These are phyloP conservation scores for Termitomyces sp. DNA, from an alignment of 768 basidiomycete species.

Conservation along the genomic window DNA sequence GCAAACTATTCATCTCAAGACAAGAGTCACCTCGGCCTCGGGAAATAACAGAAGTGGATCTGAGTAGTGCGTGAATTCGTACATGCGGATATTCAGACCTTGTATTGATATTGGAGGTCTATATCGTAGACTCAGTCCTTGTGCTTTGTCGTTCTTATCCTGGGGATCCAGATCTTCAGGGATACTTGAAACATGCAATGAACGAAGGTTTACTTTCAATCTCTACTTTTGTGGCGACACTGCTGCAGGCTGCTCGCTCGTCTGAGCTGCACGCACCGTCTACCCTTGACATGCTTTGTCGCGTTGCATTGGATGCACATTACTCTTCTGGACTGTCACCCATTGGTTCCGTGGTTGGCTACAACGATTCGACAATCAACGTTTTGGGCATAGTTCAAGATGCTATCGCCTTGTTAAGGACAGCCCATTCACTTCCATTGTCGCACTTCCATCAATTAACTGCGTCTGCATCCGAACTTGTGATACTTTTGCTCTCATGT, in stretches of 20 bases:
- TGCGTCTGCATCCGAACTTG: slow-evolving; percentile 57
- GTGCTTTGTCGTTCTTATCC: slow-evolving; percentile 63
- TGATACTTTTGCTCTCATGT: slow-evolving; percentile 56
- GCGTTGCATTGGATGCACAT: slow-evolving; percentile 58
- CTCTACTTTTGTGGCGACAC: slow-evolving; percentile 55
- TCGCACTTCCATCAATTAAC: slow-evolving; percentile 56
- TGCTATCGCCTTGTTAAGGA: slow-evolving; percentile 52
- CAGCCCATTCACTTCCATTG: slow-evolving; percentile 48
- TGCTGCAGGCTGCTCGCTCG: slow-evolving; percentile 64
- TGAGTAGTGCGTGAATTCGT: slow-evolving; percentile 51
- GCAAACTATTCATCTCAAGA: slow-evolving; percentile 56
- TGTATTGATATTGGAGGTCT: not conserved
- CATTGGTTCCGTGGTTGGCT: slow-evolving; percentile 50
- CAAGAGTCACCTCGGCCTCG: slow-evolving; percentile 32
- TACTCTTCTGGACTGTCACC: slow-evolving; percentile 51
- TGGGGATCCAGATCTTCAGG: slow-evolving; percentile 62
- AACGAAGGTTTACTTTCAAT: slow-evolving; percentile 51
- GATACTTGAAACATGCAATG: slow-evolving; percentile 60
- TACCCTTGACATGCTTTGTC: slow-evolving; percentile 68
- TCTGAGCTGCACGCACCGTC: slow-evolving; percentile 57
- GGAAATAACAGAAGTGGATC: slow-evolving; percentile 44
- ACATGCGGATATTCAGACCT: not conserved
- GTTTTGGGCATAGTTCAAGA: slow-evolving; percentile 56
- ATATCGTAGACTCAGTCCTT: slow-evolving; percentile 58
- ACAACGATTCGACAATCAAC: slow-evolving; percentile 40